phyloP scores from a whole-genome alignment of 163 green algal species.

The Scenedesmus sp. region DNA sequence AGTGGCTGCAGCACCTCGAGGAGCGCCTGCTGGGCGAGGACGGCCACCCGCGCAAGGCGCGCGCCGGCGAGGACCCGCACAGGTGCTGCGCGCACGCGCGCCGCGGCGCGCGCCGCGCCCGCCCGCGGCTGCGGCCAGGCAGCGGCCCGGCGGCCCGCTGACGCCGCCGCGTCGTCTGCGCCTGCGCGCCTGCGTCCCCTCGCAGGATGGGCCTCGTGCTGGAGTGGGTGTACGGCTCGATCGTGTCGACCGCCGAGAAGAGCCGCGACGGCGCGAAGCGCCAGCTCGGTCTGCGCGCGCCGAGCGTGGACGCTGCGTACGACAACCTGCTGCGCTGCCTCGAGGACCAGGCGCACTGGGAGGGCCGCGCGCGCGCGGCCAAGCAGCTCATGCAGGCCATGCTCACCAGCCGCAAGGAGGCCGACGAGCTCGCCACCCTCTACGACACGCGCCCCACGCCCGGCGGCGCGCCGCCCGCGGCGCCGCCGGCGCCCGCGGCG shows the following conservation, averaged over 20 bases:
- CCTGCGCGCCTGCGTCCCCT: constrained; percentile 7
- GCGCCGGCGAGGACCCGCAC: constrained; percentile 50
- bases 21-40: constrained; percentile 84
- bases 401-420: constrained; percentile 71
- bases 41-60: constrained; percentile 75
- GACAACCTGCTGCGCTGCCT: constrained; percentile 61
- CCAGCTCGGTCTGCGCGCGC: constrained; percentile 57
- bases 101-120: too few species aligned
- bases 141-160: constrained; percentile 2
- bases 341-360: constrained; percentile 71
- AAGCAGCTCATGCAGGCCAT: constrained; percentile 78
- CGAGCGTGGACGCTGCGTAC: constrained; percentile 40
- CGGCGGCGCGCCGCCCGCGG: too few species aligned
- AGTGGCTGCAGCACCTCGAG: constrained; percentile 87
- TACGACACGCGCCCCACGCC: too few species aligned
- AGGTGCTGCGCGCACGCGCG: constrained; percentile 1
- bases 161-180: too few species aligned
- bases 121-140: too few species aligned
- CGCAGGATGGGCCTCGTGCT: constrained; percentile 78
- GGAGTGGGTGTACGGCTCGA: constrained; percentile 91
- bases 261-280: constrained; percentile 79
- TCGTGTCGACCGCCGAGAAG: constrained; percentile 91
- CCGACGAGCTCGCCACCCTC: constrained; percentile 59
- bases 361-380: constrained; percentile 60
- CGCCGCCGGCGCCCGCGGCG: constrained; percentile 14